phyloP scores from a whole-genome alignment of 441 rosid genomes.

The Adansonia madagascariensis region DNA sequence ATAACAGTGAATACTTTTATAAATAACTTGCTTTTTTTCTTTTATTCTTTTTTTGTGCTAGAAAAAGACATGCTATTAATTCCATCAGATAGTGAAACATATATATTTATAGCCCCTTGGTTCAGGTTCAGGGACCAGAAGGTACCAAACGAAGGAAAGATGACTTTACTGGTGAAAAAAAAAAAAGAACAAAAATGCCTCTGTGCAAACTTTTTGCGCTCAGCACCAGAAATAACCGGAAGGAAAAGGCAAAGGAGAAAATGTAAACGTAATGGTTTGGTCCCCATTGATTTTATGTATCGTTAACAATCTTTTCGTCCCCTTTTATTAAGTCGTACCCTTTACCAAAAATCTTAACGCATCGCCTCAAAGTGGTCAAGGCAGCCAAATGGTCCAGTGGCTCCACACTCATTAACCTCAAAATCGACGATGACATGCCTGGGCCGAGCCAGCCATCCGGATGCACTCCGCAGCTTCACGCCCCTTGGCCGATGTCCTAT shows the following conservation, averaged over 20 bases:
- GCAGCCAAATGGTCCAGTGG: not conserved
- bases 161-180: not conserved
- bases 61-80: not conserved
- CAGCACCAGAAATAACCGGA: not conserved
- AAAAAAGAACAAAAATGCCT: not conserved
- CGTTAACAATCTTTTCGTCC: not conserved
- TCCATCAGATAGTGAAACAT: not conserved
- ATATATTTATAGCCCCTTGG: not conserved
- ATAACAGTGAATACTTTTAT: not conserved
- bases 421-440: not conserved
- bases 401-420: not conserved
- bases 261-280: not conserved
- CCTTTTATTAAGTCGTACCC: constrained; percentile 10
- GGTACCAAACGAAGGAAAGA: not conserved
- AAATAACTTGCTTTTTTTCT: not conserved
- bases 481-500: not conserved
- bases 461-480: not conserved
- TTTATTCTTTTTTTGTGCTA: not conserved
- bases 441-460: not conserved
- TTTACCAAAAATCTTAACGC: not conserved
- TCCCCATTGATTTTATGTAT: not conserved
- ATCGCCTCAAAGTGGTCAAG: not conserved
- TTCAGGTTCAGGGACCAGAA: constrained; percentile 13
- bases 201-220: not conserved
- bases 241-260: not conserved